These are phyloP conservation scores for Penicillium coffeae DNA, from an alignment of 495 filamentous ascomycete species.

Conservation along the genomic window DNA sequence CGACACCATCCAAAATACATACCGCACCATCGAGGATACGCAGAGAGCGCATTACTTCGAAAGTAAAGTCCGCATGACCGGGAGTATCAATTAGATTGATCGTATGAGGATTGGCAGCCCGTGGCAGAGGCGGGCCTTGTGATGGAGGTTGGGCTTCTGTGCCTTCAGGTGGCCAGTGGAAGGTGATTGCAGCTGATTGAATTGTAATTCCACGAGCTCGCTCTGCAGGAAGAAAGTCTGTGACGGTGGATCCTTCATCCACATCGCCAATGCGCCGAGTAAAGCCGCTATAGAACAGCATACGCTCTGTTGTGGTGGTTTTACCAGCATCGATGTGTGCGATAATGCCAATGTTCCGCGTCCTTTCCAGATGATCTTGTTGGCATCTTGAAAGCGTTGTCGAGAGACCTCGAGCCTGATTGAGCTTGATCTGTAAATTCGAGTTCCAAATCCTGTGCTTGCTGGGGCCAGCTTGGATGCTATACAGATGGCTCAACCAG, in stretches of 20 bases:
- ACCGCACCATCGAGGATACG: slow-evolving; percentile 93
- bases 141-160: slow-evolving; percentile 13
- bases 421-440: slow-evolving; percentile 5
- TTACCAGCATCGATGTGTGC: slow-evolving; percentile 99
- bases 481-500: slow-evolving; percentile 21
- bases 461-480: slow-evolving; percentile 4
- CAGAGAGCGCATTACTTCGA: slow-evolving; percentile 90
- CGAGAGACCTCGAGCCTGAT: slow-evolving; percentile 22
- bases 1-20: slow-evolving; percentile 93
- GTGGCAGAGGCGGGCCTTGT: slow-evolving; percentile 21
- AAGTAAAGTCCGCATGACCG: slow-evolving; percentile 97
- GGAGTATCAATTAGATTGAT: slow-evolving; percentile 98
- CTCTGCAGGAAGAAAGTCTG: slow-evolving; percentile 95
- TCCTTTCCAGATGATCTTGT: slow-evolving; percentile 46
- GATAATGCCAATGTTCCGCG: slow-evolving; percentile 97
- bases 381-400: slow-evolving; percentile 21
- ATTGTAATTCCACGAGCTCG: slow-evolving; percentile 94
- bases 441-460: slow-evolving; percentile 8
- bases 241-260: slow-evolving; percentile 94
- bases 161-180: slow-evolving; percentile 69
- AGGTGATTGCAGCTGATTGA: slow-evolving; percentile 94
- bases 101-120: slow-evolving; percentile 52
- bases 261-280: slow-evolving; percentile 92
- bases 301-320: slow-evolving; percentile 98
- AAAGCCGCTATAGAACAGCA: slow-evolving; percentile 95